phyloP scores from a whole-genome alignment of 352 stramenopile species.

The Globisporangium carolinianum region DNA sequence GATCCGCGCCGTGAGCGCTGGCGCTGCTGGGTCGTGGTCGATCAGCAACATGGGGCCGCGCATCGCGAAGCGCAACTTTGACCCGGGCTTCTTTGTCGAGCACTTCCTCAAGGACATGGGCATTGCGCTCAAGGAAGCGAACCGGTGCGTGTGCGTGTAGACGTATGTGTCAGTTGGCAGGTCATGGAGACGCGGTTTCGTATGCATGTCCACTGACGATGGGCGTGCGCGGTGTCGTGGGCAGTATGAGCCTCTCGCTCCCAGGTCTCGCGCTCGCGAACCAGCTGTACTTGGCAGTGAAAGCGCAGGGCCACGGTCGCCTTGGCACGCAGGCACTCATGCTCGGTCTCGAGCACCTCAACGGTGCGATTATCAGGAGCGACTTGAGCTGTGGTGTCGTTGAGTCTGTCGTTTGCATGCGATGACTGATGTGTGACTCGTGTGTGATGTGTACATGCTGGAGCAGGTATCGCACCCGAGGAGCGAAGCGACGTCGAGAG shows the following conservation, averaged over 20 bases:
- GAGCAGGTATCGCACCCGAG: neutral
- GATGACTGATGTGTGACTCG: neutral
- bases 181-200: too few relatives aligned
- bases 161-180: neutral
- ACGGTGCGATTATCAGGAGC: conserved; percentile 31
- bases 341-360: conserved; percentile 83
- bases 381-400: neutral
- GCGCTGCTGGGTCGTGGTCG: conserved; percentile 83
- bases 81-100: conserved; percentile 89
- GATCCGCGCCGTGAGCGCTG: conserved; percentile 79
- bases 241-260: conserved; percentile 80
- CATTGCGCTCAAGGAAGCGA: conserved; percentile 83
- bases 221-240: neutral
- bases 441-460: neutral
- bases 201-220: neutral
- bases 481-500: conserved; percentile 27
- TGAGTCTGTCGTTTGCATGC: neutral
- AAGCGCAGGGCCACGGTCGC: conserved; percentile 75
- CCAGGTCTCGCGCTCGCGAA: conserved; percentile 80
- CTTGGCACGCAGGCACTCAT: conserved; percentile 83
- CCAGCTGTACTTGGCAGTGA: conserved; percentile 81
- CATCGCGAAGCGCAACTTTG: conserved; percentile 85
- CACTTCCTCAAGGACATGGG: conserved; percentile 90
- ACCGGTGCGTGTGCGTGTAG: conserved; percentile 17
- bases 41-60: conserved; percentile 87